Evolutionary conservation across 192 early-diverging fungal species (phyloP).

Genomic region (Spinellus fusiger): DNA sequence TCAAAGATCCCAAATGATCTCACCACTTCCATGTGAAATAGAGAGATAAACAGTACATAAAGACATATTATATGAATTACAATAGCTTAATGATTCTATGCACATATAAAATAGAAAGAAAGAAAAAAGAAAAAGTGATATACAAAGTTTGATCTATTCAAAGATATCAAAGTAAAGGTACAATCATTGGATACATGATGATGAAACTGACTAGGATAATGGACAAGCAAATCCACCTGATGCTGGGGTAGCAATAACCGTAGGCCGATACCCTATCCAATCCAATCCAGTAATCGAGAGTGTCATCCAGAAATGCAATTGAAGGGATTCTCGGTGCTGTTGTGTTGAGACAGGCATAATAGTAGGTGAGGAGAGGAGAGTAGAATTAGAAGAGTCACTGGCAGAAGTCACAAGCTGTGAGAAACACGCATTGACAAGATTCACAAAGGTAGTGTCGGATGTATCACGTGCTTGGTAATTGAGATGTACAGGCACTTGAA

Average conservation of each 20-base stretch:
- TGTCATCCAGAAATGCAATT: slow-evolving; percentile 23
- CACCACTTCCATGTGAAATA: too few relatives aligned
- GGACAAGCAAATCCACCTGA: slow-evolving; percentile 26
- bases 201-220: not conserved
- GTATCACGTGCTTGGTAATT: slow-evolving; percentile 16
- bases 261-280: slow-evolving; percentile 18
- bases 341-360: not conserved
- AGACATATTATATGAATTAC: too few relatives aligned
- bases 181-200: too few relatives aligned
- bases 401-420: not conserved
- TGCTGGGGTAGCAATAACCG: slow-evolving; percentile 16
- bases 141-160: too few relatives aligned
- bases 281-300: slow-evolving; percentile 15
- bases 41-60: too few relatives aligned
- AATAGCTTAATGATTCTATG: too few relatives aligned
- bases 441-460: slow-evolving; percentile 20
- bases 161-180: too few relatives aligned
- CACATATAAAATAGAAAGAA: not conserved
- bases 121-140: too few relatives aligned
- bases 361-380: not conserved
- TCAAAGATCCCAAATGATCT: too few relatives aligned
- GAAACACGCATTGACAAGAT: slow-evolving; percentile 20
- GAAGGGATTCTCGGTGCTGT: slow-evolving; percentile 5
- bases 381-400: not conserved
- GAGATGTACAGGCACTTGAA: slow-evolving; percentile 11